These are phyloP conservation scores for Acanthamoeba triangularis DNA, from an alignment of 208 protist species.

Conservation along the genomic window DNA sequence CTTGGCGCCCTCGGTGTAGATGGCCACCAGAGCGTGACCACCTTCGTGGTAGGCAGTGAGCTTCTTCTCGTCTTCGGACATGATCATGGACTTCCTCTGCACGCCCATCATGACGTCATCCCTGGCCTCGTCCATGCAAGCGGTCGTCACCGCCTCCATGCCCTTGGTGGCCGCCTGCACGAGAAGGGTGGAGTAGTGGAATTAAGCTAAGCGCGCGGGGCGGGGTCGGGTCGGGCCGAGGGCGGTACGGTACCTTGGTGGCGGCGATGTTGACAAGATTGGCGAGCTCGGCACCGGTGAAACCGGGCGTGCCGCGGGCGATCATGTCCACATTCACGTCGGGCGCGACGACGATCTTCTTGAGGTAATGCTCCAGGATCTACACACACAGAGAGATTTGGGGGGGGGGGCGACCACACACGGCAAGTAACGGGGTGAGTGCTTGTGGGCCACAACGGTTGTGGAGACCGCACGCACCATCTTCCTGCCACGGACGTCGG, in stretches of 20 bases:
- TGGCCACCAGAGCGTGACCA: constrained; percentile 96
- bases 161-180: constrained; percentile 80
- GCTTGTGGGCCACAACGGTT: too few species aligned
- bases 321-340: constrained; percentile 84
- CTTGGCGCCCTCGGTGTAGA: constrained; percentile 94
- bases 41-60: constrained; percentile 97
- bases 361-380: constrained; percentile 84
- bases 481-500: constrained; percentile 87
- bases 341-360: constrained; percentile 64
- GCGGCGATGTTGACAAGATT: constrained; percentile 92
- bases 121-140: constrained; percentile 87
- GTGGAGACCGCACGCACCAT: too few species aligned
- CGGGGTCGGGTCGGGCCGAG: too few species aligned
- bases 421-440: too few species aligned
- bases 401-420: too few species aligned
- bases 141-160: constrained; percentile 80
- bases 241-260: constrained; percentile 81
- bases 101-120: constrained; percentile 87
- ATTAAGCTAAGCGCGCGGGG: too few species aligned
- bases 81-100: constrained; percentile 80
- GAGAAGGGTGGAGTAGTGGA: too few species aligned
- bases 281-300: constrained; percentile 89
- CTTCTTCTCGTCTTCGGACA: constrained; percentile 73
- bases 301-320: constrained; percentile 88
- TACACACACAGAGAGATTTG: too few species aligned